These are phyloP conservation scores for Akanthomyces dipterigenus DNA, from an alignment of 2,329 filamentous ascomycete genomes.

Conservation along the genomic window DNA sequence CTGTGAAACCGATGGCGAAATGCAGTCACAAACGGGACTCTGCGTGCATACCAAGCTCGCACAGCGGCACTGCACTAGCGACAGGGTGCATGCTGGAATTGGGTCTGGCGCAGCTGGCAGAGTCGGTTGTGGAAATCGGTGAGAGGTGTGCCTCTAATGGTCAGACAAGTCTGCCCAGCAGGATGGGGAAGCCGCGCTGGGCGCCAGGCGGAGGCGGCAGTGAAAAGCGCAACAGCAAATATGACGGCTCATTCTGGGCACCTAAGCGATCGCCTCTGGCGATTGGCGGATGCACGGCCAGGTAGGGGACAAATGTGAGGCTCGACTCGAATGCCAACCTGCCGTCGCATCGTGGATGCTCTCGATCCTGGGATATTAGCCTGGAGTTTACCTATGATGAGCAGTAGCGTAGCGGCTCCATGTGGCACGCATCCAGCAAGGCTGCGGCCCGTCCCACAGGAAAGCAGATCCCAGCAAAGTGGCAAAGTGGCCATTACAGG, in stretches of 20 bases:
- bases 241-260: background rate
- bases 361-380: background rate
- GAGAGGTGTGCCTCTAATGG: background rate
- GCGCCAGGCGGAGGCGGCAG: background rate
- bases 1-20: conserved; percentile 6
- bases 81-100: background rate
- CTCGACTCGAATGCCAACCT: background rate
- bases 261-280: background rate
- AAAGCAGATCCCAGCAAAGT: background rate
- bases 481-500: too few species aligned
- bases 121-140: conserved; percentile 6
- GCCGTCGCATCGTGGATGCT: background rate
- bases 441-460: background rate
- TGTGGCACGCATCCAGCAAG: background rate
- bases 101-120: background rate
- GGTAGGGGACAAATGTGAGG: background rate
- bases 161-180: background rate
- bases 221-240: background rate
- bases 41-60: background rate
- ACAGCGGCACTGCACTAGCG: background rate
- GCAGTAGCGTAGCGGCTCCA: background rate
- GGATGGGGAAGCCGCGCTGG: background rate
- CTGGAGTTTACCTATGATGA: background rate
- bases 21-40: background rate
- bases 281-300: background rate